A percentile compares a stretch with the other conserved stretches of the same genome.
Evolutionary conservation across 306 rosid genomes (phyloP).

Genomic region (Albizia julibrissin): DNA sequence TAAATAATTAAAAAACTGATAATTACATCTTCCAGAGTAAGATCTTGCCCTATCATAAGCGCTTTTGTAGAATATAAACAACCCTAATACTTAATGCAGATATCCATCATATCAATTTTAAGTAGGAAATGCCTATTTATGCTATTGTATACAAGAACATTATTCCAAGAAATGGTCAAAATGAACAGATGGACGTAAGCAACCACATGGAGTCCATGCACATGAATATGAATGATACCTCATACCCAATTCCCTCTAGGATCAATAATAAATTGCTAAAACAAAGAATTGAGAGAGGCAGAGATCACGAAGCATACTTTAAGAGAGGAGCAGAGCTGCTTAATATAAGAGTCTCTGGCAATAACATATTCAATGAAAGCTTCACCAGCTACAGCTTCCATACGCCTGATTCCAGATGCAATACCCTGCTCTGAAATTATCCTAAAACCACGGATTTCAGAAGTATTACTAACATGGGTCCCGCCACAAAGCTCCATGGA

Average conservation of each 20-base stretch:
- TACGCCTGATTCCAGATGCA: conserved; percentile 93
- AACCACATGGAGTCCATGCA: background rate
- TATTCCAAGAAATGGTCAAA: conserved; percentile 9
- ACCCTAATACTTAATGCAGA: background rate
- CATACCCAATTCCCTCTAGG: conserved; percentile 1
- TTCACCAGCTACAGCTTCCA: conserved; percentile 98
- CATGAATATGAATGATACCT: conserved; percentile 23
- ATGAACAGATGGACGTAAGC: conserved; percentile 14
- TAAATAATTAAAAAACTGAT: background rate
- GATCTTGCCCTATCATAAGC: background rate
- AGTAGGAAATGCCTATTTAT: background rate
- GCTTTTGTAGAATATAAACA: background rate
- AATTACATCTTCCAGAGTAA: background rate
- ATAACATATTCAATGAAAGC: conserved; percentile 84
- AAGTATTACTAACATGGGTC: conserved; percentile 85
- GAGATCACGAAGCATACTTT: conserved; percentile 59
- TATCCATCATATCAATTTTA: background rate
- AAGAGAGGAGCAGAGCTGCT: conserved; percentile 77
- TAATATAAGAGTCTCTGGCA: conserved; percentile 79
- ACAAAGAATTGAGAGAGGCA: conserved; percentile 16
- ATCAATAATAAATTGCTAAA: background rate
- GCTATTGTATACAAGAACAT: background rate
- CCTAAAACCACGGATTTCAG: conserved; percentile 94
- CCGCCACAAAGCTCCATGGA: conserved; percentile 99
- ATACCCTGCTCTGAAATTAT: conserved; percentile 93